Base-by-base conservation (phyloP, 345 rosid genomes). In the Cardamine resedifolia region DNA sequence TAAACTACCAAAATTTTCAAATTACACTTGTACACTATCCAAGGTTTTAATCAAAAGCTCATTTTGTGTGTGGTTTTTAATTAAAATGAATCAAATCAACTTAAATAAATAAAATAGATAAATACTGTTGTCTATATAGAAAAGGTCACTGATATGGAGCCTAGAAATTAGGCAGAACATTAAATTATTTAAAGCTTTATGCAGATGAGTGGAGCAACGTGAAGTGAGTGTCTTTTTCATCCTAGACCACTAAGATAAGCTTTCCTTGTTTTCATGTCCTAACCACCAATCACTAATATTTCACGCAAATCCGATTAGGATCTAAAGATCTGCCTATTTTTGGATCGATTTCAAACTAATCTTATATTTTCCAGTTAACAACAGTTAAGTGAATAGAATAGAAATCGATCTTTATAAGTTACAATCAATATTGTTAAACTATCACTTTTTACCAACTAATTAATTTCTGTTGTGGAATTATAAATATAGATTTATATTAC, bases 251-350 rank as follows among this genome's bases (percentile, higher is more conserved):
- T 61, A 0, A 61, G 74, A 75, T 75, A 68, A 75, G 74, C 79
- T 53, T 53, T n/a, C 70, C 58, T 68, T 68, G 58, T 53, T 62
- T 70, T 55, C 1, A 68, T 75, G 65, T 69, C 56, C 33, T 30
- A 67, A 20, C 78, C 55, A 74, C 78, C 70, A 75, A 16, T 75
- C 74, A 68, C 79, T 68, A 69, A 34, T 39, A 58, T 45, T 55
- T 44, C 58, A 61, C 34, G 12, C 58, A 68, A 53, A 74, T 50
- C 63, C 38, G 10, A 34, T 26, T 16, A 12, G 0, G 45, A n/a
- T 23, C 18, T 45, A 9, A 64, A 53, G 3, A 61, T 71, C 23
- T 71, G 41, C 43, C 30, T 49, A 12, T 60, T 23, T 43, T 59
- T 59, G 11, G 44, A 26, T 45, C 10, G 28, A 19, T 5, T 26